Base-by-base conservation (phyloP, 768 basidiomycete species). In the Auricularia auricula-judae region DNA sequence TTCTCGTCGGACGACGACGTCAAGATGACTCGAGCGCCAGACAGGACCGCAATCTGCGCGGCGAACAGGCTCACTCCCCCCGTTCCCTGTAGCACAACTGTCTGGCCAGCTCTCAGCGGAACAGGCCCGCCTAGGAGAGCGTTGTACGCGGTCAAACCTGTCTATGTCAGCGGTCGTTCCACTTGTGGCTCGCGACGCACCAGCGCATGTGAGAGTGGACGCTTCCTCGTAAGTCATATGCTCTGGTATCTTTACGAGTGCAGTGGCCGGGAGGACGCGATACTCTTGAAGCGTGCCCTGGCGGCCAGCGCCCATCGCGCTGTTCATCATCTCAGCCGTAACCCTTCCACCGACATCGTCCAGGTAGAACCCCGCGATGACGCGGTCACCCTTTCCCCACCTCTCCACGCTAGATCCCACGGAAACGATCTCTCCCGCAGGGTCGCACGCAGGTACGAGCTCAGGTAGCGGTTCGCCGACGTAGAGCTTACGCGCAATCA, bases 1-100 rank as follows among this genome's bases (percentile, higher is more conserved):
- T 89, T 89, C 60, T 80, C 78, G 68, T 88, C 84, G 0, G 84
- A 85, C 0, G 86, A 88, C 0, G 86, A 88, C 0, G 86, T 89
- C 33, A 79, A 78, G 67, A 89, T 86, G 64, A 87, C 85, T 0
- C 74, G 81, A 1, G 86, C 86, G 44, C 86, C 86, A 4, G 82
- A 78, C 2, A 83, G 82, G 53, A 84, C 78, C 3, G 86, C 86
- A 54, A 89, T 73, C 72, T 87, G 84, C 3, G 82, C 74, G 2
- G 77, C 86, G 67, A 83, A 85, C 23, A 59, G 29, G 12, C 29
- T 33, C 11, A 59, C 56, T 5, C 56, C 56, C 4, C 56, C 56
- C 4, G 56, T 59, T 5, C 56, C 56, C 34, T 59, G 56, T 36
- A 84, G 75, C 47, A 85, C 77, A 35, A 86, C 82, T 21, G 76